phyloP scores from a whole-genome alignment of 192 early-diverging fungal species.

The Backusella luteola region DNA sequence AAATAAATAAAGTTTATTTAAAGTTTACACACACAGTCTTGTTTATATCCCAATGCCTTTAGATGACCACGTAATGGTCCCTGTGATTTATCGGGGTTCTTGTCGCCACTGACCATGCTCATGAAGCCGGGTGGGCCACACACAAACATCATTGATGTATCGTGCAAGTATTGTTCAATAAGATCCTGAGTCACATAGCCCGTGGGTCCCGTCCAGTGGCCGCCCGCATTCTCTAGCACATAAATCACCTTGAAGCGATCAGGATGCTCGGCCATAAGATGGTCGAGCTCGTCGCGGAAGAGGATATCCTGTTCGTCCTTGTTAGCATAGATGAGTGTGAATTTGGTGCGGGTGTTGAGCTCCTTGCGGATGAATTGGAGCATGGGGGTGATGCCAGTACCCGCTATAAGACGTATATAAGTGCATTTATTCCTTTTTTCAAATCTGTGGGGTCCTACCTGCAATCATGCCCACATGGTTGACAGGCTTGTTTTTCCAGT shows the following conservation, averaged over 20 bases:
- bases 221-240: constrained; percentile 54
- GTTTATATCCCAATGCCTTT: constrained; percentile 49
- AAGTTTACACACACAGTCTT: not conserved
- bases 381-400: constrained; percentile 72
- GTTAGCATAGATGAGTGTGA: constrained; percentile 72
- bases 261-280: constrained; percentile 43
- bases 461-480: constrained; percentile 71
- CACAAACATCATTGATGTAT: constrained; percentile 42
- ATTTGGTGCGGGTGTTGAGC: constrained; percentile 54
- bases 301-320: constrained; percentile 66
- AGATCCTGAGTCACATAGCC: constrained; percentile 77
- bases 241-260: constrained; percentile 69
- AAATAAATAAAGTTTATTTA: not conserved
- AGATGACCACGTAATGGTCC: constrained; percentile 80
- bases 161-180: constrained; percentile 66
- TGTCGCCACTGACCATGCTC: constrained; percentile 68
- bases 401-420: constrained; percentile 35
- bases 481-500: constrained; percentile 59
- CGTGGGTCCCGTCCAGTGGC: constrained; percentile 66
- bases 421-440: not conserved
- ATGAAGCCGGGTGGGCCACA: constrained; percentile 69
- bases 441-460: constrained; percentile 1
- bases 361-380: constrained; percentile 65
- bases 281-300: constrained; percentile 60
- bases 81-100: constrained; percentile 79